A percentile compares a stretch with the other conserved stretches of the same genome.
Evolutionary conservation across 495 filamentous ascomycete species (phyloP).

Genomic region (Margaritispora aquatica): DNA sequence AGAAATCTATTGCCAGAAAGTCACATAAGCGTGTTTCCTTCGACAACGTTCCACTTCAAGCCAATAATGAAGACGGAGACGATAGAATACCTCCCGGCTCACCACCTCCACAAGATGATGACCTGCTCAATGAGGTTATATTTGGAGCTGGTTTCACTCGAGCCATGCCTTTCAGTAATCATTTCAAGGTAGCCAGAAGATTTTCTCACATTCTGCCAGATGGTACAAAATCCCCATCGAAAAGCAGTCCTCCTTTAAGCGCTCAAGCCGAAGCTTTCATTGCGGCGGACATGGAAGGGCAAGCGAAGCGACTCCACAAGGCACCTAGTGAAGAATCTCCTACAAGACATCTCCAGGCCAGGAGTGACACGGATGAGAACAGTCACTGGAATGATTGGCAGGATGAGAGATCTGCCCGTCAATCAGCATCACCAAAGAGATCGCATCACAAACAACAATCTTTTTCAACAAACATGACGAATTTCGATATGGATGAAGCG

Average conservation of each 20-base stretch:
- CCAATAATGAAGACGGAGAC: background rate
- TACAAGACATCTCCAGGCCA: constrained; percentile 3
- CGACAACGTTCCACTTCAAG: background rate
- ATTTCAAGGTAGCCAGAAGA: constrained; percentile 3
- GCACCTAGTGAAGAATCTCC: background rate
- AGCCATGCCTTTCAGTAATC: background rate
- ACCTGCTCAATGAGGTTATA: constrained; percentile 2
- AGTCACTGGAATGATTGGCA: background rate
- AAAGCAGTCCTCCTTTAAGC: constrained; percentile 17
- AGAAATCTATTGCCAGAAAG: background rate
- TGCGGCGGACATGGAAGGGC: constrained; percentile 15
- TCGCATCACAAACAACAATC: background rate
- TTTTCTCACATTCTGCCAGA: constrained; percentile 10
- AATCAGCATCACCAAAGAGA: background rate
- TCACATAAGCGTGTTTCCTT: constrained; percentile 23
- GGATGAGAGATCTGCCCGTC: background rate
- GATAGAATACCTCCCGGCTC: background rate
- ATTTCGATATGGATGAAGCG: constrained; percentile 15
- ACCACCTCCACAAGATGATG: constrained; percentile 12
- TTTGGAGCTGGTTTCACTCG: background rate
- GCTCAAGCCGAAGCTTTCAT: constrained; percentile 25
- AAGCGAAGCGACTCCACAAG: background rate
- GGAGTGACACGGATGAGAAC: background rate
- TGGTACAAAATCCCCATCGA: background rate
- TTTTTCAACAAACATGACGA: background rate